A percentile compares a stretch with the other conserved stretches of the same genome.
Evolutionary conservation across 1,139 yeast genomes (phyloP).

Genomic region (Nakaseomyces uthaithaninus): DNA sequence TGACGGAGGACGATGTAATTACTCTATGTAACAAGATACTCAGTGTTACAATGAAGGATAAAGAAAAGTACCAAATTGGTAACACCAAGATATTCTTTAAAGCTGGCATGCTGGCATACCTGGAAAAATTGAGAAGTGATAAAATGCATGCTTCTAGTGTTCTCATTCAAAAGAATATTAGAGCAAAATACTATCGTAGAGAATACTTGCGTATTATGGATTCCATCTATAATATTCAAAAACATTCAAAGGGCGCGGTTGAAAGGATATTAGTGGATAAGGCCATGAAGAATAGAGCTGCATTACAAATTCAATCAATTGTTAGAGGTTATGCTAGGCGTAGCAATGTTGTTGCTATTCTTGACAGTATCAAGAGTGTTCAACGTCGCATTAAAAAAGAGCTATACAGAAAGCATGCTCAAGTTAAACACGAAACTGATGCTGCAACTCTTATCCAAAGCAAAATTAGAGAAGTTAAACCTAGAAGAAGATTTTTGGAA

Average conservation of each 20-base stretch:
- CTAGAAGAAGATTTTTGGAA: conserved; percentile 22
- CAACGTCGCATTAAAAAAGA: conserved; percentile 70
- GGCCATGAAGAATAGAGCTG: conserved; percentile 58
- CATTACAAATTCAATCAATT: conserved; percentile 63
- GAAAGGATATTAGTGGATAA: conserved; percentile 50
- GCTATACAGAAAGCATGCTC: conserved; percentile 46
- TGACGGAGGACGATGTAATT: conserved; percentile 51
- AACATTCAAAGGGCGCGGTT: conserved; percentile 53
- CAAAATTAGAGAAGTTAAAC: conserved; percentile 28
- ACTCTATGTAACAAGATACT: conserved; percentile 63
- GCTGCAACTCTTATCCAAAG: conserved; percentile 69
- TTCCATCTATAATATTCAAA: conserved; percentile 53
- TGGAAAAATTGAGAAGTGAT: conserved; percentile 78
- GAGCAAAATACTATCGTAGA: conserved; percentile 57
- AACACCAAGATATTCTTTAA: conserved; percentile 89
- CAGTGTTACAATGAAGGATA: conserved; percentile 51
- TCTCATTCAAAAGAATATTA: conserved; percentile 77
- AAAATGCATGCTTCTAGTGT: conserved; percentile 72
- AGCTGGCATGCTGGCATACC: conserved; percentile 90
- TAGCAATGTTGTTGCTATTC: conserved; percentile 38
- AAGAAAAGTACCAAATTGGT: conserved; percentile 72
- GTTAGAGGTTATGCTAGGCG: conserved; percentile 63
- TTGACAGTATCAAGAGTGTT: conserved; percentile 47
- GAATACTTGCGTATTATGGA: conserved; percentile 47
- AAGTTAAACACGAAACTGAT: conserved; percentile 43